Conservation (phyloP, 2,329 filamentous ascomycete genomes). For the Ophiostoma himal-ulmi region DNA sequence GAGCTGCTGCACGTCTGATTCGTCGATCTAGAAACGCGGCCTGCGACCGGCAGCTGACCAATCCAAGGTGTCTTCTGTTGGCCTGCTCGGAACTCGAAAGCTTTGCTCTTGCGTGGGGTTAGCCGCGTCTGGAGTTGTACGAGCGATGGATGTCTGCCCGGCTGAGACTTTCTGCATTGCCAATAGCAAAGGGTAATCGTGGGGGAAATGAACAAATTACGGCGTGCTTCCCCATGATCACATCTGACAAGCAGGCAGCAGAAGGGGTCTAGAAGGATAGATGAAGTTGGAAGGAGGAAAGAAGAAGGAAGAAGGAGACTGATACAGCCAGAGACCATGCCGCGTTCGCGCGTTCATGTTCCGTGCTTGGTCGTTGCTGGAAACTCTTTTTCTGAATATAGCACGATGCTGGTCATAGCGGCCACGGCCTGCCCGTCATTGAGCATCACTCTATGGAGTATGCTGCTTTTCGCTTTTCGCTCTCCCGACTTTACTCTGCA, state of each 20-base stretch:
- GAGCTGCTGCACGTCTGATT: background rate
- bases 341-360: background rate
- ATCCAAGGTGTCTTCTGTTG: background rate
- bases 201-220: background rate
- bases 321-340: background rate
- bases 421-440: background rate
- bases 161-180: background rate
- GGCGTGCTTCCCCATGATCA: background rate
- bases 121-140: background rate
- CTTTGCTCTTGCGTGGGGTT: slow-evolving; percentile 3
- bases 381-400: background rate
- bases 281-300: background rate
- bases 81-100: background rate
- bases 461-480: too few relatives aligned
- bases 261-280: background rate
- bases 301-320: background rate
- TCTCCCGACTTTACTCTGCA: background rate
- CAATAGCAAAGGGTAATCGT: background rate
- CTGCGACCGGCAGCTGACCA: background rate
- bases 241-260: background rate
- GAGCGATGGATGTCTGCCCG: background rate
- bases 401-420: background rate
- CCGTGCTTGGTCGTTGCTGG: background rate
- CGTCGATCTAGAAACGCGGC: background rate
- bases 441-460: background rate